A percentile compares a stretch with the other conserved stretches of the same genome.
Conservation (phyloP, 805 yeast genomes). For the Candida lessepsii region DNA sequence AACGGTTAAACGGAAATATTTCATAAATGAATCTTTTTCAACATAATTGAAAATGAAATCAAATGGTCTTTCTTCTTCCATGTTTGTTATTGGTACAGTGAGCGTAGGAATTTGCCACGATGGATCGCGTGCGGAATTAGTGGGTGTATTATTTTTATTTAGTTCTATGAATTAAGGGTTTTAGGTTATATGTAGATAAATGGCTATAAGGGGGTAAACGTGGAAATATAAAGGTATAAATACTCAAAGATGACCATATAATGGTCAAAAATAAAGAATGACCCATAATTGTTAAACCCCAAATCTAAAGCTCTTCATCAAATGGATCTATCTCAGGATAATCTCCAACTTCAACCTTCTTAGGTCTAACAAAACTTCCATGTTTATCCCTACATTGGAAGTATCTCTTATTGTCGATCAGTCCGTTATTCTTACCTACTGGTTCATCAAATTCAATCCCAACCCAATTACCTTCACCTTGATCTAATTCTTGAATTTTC, state of each 20-base stretch:
- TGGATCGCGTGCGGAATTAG: too few relatives aligned
- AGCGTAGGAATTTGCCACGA: slow-evolving; percentile 2
- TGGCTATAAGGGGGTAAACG: too few relatives aligned
- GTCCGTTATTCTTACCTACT: slow-evolving; percentile 82
- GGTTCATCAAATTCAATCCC: slow-evolving; percentile 88
- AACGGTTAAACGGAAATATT: slow-evolving; percentile 46
- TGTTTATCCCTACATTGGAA: slow-evolving; percentile 58
- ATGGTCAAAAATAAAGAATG: too few relatives aligned
- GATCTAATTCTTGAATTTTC: slow-evolving; percentile 56
- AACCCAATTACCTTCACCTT: slow-evolving; percentile 58
- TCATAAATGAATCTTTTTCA: slow-evolving; percentile 41
- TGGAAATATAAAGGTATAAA: too few relatives aligned
- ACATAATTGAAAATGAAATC: slow-evolving; percentile 36
- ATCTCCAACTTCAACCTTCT: slow-evolving; percentile 66
- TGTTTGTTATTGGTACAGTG: background rate
- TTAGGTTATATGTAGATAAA: too few relatives aligned
- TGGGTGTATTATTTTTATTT: too few relatives aligned
- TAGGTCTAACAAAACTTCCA: slow-evolving; percentile 80
- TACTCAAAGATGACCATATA: too few relatives aligned
- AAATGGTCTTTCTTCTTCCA: slow-evolving; percentile 17
- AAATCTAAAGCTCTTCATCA: slow-evolving; percentile 4
- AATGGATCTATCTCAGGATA: slow-evolving; percentile 50
- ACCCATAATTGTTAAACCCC: too few relatives aligned
- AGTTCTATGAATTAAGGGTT: too few relatives aligned
- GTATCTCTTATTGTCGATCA: slow-evolving; percentile 56